Evolutionary conservation across 768 basidiomycete species (phyloP), one percentile per base, ranked within the genome.

Genomic region (Pulveroboletus sp.): DNA sequence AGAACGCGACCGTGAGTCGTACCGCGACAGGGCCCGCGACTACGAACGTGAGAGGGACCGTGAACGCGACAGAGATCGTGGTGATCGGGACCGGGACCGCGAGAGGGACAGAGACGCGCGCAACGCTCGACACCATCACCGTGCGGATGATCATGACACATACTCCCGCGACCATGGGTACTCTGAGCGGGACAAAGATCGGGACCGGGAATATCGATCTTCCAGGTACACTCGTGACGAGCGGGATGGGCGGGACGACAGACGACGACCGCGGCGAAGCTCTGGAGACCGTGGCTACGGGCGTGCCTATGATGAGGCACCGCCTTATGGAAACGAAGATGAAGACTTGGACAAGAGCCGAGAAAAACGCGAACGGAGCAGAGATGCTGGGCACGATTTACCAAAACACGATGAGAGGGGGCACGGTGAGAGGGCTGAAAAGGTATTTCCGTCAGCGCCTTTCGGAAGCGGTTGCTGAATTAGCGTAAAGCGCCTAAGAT

Each of bases 391-490:
- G 45, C 61, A 73, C 19, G 68, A 69, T 48, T 47, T 59, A 35
- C 51, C 60, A 11, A 65, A 49, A 46, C 66, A 73, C 47, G 80
- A 77, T 9, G 81, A 82, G 31, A 71, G 65, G 47, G 63, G 68
- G n/a, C 65, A 70, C 46, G 75, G 79, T 45, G 80, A 81, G 27
- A 77, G 84, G 47, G 78, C 74, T 26, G 83, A 86, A 62, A 87
- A 89, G 78, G 86, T 85, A 51, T 36, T 71, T 55, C 38, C 4
- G 16, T 19, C 29, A 45, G 24, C 16, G 10, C 20, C n/a, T 45
- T 2, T 50, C 29, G 35, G 35, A 37, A 44, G 13, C n/a, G 31
- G 26, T 44, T 20, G 43, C 45, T 47, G 45, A 58, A 50, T 62
- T 51, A 26, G 61, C 45, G 39, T 40, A 30, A 57, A 84, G 82